Percentiles rank a stretch among this genome's conserved stretches.
Conservation (phyloP, 2,329 filamentous ascomycete species). For the Fusarium domesticum region DNA sequence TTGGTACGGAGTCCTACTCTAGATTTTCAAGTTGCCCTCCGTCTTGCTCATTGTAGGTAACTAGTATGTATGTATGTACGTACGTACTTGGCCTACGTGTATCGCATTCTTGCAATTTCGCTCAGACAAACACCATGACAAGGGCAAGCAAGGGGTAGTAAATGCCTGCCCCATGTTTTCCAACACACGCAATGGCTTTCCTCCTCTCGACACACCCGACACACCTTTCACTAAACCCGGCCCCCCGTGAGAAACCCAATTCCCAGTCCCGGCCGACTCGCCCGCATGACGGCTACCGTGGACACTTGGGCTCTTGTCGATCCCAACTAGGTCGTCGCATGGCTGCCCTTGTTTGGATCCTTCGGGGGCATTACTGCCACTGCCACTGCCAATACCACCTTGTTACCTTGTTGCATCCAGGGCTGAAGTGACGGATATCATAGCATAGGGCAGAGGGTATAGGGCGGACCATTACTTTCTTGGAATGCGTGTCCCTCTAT, state of each 20-base stretch:
- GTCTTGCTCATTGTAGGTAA: background rate
- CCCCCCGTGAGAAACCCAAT: constrained; percentile 6
- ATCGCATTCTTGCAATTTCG: too few relatives aligned
- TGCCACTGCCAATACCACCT: background rate
- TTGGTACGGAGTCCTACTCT: background rate
- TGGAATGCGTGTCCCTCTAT: too few relatives aligned
- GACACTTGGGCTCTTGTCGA: too few relatives aligned
- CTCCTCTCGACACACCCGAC: constrained; percentile 22
- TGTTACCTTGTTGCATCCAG: background rate
- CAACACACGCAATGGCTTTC: too few relatives aligned
- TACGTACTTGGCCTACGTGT: too few relatives aligned
- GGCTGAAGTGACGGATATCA: background rate
- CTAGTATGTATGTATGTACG: background rate
- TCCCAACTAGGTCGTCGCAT: too few relatives aligned
- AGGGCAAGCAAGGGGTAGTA: too few relatives aligned
- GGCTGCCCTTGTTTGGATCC: background rate
- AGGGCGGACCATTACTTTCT: background rate
- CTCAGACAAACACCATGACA: too few relatives aligned
- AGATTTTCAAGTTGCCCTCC: background rate
- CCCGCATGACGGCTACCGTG: constrained; percentile 7
- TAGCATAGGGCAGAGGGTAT: background rate
- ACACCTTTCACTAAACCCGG: constrained; percentile 13
- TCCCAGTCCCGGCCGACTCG: constrained; percentile 23
- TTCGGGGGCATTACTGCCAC: background rate
- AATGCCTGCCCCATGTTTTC: too few relatives aligned